Base-by-base conservation (phyloP, 2,329 filamentous ascomycete species). In the Aspergillus neoniger region DNA sequence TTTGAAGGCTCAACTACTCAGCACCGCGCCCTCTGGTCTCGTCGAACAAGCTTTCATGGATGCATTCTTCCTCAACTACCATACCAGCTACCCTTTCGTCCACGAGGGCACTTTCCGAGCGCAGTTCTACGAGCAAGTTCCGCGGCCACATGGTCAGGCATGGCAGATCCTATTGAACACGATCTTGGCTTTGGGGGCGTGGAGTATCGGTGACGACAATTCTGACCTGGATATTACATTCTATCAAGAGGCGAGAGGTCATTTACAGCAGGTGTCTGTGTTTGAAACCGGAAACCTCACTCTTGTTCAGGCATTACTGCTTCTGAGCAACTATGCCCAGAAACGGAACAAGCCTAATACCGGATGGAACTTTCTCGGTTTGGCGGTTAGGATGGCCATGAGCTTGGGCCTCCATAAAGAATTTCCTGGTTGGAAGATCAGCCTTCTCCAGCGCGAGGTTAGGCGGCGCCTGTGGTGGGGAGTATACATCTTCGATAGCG, bases 281-380 rank as follows among this genome's bases (percentile, higher is more conserved):
- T 74, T 83, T 36, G 81, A 83, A 59, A 79, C 77, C 23, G 81
- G 81, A 19, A 82, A 81, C 53, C 65, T 83, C 17, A 81, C 78
- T 7, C 72, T 82, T 8, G 80, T 83, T 2, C 81, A 83, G 65
- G 77, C 76, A 1, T 71, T 83, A 36, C 68, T 77, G 14, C 73
- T 83, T 51, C 72, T 82, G 64, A 79, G 79, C 58, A 82, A 82
- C 57, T 82, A 81, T 61, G 73, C 80, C 0, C 81, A 83, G 64
- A 83, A 83, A 65, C 74, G 79, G 28, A 80, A 82, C 66, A 82
- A 81, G 60, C 81, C 81, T 2, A 83, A 83, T 63, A 80, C 76
- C 7, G 81, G 80, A 8, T 83, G 79, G 72, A 82, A 80, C 52
- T 81, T 80, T 61, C 67, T 81, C 7, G 81, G 81, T 1, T 65